phyloP scores from a whole-genome alignment of 805 yeast species.

The Ogataea pini region DNA sequence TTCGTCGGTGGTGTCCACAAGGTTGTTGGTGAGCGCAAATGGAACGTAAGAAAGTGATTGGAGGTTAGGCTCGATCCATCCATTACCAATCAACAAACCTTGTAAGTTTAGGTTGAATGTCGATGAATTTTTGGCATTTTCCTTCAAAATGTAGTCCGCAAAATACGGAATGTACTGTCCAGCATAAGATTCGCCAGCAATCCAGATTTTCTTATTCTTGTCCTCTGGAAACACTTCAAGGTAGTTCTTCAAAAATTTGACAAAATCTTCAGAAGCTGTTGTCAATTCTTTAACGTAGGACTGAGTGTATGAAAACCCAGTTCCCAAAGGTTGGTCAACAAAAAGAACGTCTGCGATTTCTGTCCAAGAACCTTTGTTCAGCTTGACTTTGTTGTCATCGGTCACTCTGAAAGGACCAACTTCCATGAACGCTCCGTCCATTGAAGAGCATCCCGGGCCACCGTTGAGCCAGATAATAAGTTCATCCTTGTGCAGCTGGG shows the following conservation, averaged over 20 bases:
- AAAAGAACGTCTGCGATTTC: conserved; percentile 75
- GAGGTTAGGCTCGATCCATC: conserved; percentile 87
- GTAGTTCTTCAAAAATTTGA: conserved; percentile 65
- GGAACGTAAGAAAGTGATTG: conserved; percentile 84
- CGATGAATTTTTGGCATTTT: conserved; percentile 38
- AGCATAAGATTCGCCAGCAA: conserved; percentile 96
- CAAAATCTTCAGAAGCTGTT: conserved; percentile 62
- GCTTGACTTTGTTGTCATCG: conserved; percentile 37
- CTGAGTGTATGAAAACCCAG: conserved; percentile 77
- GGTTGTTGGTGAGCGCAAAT: conserved; percentile 57
- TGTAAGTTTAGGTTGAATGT: conserved; percentile 44
- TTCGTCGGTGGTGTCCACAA: conserved; percentile 47
- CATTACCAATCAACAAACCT: conserved; percentile 84
- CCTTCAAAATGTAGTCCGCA: conserved; percentile 58
- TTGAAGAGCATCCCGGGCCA: conserved; percentile 97
- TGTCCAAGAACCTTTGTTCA: conserved; percentile 83
- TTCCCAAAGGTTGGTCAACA: conserved; percentile 93
- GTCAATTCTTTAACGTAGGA: conserved; percentile 54
- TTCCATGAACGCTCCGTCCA: conserved; percentile 96
- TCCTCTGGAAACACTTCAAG: conserved; percentile 75
- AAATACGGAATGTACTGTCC: conserved; percentile 95
- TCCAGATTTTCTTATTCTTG: conserved; percentile 56
- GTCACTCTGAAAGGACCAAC: conserved; percentile 81
- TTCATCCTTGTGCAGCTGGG: conserved; percentile 30
- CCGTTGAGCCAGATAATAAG: conserved; percentile 91